These are phyloP conservation scores for Lenwebbia sp. DNA, from an alignment of 345 rosid species.

Conservation along the genomic window DNA sequence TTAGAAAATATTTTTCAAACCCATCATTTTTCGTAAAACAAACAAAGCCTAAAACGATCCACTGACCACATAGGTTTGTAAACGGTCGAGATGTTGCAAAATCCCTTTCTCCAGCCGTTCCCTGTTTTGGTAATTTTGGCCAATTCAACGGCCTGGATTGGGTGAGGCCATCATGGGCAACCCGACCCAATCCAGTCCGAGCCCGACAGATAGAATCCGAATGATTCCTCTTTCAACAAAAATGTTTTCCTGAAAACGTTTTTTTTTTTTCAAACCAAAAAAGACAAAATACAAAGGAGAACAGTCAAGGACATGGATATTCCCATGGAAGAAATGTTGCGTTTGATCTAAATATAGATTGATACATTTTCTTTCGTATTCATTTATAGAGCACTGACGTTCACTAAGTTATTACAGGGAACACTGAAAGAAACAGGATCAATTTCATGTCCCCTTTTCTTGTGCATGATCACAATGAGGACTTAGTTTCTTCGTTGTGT, in stretches of 20 bases:
- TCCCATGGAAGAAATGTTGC: neutral
- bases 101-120: neutral
- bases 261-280: too few species aligned
- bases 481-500: neutral
- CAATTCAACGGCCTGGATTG: neutral
- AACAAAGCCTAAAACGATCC: too few species aligned
- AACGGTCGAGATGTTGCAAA: neutral
- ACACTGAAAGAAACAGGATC: neutral
- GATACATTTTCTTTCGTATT: neutral
- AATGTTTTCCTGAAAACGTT: too few species aligned
- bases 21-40: too few species aligned
- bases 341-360: neutral
- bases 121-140: too few species aligned
- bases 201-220: neutral
- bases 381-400: neutral
- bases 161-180: neutral
- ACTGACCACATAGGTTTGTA: neutral
- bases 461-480: neutral
- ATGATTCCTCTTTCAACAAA: neutral
- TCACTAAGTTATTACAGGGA: fast-evolving
- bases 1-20: too few species aligned
- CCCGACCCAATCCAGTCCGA: fast-evolving
- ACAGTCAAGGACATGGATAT: neutral
- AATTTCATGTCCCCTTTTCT: neutral
- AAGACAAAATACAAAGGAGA: fast-evolving